Evolutionary conservation across 2,329 filamentous ascomycete species (phyloP).

Genomic region (Colletotrichum costaricense): DNA sequence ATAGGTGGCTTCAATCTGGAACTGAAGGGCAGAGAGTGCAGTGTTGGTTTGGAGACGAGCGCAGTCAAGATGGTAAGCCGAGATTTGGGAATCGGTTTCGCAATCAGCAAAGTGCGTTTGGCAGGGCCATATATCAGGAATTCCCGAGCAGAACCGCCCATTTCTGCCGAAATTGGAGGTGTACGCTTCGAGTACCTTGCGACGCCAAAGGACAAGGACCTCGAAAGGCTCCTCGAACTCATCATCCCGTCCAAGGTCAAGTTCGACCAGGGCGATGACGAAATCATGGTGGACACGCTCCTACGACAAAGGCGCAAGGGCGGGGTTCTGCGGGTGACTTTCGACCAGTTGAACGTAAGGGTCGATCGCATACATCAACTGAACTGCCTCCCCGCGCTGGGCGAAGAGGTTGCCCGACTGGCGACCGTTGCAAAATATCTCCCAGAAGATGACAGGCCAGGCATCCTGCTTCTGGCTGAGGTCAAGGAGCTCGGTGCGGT

Average conservation of each 20-base stretch:
- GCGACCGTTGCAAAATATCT: conserved; percentile 93
- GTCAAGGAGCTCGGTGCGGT: conserved; percentile 72
- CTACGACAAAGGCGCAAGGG: conserved; percentile 89
- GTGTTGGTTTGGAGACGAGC: conserved; percentile 79
- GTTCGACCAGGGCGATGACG: conserved; percentile 86
- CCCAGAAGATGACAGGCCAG: conserved; percentile 93
- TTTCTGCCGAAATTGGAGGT: conserved; percentile 71
- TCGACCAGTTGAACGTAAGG: conserved; percentile 73
- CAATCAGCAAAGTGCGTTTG: conserved; percentile 80
- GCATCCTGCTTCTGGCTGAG: conserved; percentile 79
- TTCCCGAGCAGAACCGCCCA: conserved; percentile 66
- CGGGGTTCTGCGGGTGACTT: conserved; percentile 77
- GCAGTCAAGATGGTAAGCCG: conserved; percentile 85
- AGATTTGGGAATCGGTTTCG: conserved; percentile 76
- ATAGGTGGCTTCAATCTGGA: conserved; percentile 82
- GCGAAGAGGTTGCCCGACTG: conserved; percentile 82
- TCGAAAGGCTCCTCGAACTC: conserved; percentile 84
- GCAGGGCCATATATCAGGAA: conserved; percentile 74
- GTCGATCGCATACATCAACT: conserved; percentile 75
- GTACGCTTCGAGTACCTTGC: conserved; percentile 79
- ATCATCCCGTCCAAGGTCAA: conserved; percentile 93
- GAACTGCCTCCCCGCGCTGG: conserved; percentile 75
- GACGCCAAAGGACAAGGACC: conserved; percentile 80
- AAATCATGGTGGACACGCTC: conserved; percentile 94
- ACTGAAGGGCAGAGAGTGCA: conserved; percentile 82